phyloP scores from a whole-genome alignment of 176 grass and related monocot genomes.

The Rhynchospora pubera region DNA sequence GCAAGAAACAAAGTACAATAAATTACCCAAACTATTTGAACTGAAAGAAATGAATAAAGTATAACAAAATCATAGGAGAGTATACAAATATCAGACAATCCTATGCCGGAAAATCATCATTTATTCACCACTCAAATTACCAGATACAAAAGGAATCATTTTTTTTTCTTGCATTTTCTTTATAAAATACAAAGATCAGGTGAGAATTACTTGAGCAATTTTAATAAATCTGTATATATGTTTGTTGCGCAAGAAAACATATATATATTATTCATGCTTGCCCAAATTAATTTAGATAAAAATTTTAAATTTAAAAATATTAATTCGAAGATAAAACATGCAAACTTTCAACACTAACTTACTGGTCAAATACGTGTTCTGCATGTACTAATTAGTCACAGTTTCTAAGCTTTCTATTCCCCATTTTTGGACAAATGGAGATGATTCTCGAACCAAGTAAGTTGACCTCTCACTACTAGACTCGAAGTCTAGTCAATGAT shows the following conservation, averaged over 20 bases:
- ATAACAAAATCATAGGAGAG: too few species aligned
- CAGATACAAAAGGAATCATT: too few species aligned
- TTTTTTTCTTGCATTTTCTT: too few species aligned
- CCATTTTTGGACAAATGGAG: background rate
- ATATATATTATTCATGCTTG: background rate
- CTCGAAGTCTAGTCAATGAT: background rate
- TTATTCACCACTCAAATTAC: too few species aligned
- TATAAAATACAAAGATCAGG: too few species aligned
- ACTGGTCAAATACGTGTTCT: background rate
- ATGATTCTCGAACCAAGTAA: background rate
- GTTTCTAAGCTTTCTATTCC: background rate
- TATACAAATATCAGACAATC: too few species aligned
- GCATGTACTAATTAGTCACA: background rate
- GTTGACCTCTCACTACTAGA: background rate
- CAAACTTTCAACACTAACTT: background rate
- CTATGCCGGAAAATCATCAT: too few species aligned
- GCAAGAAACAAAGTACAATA: background rate
- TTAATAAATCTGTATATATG: too few species aligned
- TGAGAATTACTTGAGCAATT: too few species aligned
- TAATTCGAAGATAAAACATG: background rate
- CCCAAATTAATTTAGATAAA: background rate
- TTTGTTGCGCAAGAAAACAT: background rate
- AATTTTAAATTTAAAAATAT: background rate
- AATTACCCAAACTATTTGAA: too few species aligned
- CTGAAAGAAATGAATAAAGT: too few species aligned